Conservation (phyloP, 2,329 filamentous ascomycete genomes). For the Xylaria sp. region DNA sequence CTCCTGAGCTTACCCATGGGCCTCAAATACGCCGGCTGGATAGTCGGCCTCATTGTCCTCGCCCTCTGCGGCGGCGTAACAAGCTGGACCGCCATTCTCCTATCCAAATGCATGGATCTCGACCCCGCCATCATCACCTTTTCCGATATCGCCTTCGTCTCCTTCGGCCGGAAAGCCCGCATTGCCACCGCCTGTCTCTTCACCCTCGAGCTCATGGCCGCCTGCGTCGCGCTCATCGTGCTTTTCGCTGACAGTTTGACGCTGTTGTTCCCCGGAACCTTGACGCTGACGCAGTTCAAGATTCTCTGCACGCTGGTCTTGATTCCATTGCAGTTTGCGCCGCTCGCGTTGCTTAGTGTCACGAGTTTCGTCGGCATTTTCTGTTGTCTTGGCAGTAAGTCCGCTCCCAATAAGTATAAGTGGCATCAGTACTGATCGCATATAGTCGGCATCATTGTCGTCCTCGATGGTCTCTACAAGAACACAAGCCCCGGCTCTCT, state of each 20-base stretch:
- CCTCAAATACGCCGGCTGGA: constrained; percentile 81
- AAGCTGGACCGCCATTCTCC: constrained; percentile 75
- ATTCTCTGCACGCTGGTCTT: constrained; percentile 72
- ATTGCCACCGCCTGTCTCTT: constrained; percentile 81
- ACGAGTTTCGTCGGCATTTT: constrained; percentile 92
- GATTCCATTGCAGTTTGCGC: constrained; percentile 77
- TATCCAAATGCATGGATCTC: constrained; percentile 83
- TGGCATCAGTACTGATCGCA: not conserved
- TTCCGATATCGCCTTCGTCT: constrained; percentile 86
- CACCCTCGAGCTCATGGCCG: constrained; percentile 77
- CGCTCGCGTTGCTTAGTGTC: constrained; percentile 77
- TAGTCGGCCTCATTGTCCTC: constrained; percentile 73
- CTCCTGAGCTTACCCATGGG: constrained; percentile 84
- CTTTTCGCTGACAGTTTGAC: constrained; percentile 80
- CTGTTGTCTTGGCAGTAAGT: constrained; percentile 79
- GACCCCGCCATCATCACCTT: constrained; percentile 86
- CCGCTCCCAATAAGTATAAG: constrained; percentile 52
- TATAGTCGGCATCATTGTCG: constrained; percentile 74
- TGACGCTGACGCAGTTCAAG: constrained; percentile 72
- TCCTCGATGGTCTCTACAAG: constrained; percentile 83
- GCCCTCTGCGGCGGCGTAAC: constrained; percentile 70
- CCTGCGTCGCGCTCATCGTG: constrained; percentile 64
- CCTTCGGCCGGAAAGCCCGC: constrained; percentile 77
- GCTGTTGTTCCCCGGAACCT: constrained; percentile 65
- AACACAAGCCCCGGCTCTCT: constrained; percentile 74